Evolutionary conservation across 306 rosid species (phyloP).

Genomic region (Casuarina cunninghamiana): DNA sequence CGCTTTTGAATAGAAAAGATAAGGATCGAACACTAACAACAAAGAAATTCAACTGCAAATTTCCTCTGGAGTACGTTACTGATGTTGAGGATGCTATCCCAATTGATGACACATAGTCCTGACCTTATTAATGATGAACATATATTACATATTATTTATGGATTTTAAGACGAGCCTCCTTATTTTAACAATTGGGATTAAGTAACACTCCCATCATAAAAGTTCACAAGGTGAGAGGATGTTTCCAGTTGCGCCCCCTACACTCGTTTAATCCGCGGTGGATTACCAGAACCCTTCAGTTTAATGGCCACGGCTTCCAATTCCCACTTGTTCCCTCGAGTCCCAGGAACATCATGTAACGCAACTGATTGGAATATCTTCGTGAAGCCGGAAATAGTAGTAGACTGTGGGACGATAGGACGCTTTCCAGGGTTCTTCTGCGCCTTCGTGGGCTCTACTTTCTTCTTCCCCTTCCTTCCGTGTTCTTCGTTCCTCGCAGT

Average conservation of each 20-base stretch:
- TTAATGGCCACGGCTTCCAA: not conserved
- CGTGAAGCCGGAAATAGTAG: constrained; percentile 49
- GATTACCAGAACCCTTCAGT: not conserved
- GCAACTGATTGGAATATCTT: constrained; percentile 75
- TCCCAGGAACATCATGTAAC: constrained; percentile 46
- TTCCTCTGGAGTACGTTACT: not conserved
- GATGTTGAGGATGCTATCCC: too few relatives aligned
- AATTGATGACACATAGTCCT: too few relatives aligned
- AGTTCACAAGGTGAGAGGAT: too few relatives aligned
- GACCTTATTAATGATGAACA: not conserved
- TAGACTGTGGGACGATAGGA: constrained; percentile 40
- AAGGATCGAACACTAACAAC: not conserved
- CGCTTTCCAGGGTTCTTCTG: constrained; percentile 30
- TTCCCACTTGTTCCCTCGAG: not conserved
- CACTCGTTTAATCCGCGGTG: too few relatives aligned
- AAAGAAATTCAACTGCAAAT: not conserved
- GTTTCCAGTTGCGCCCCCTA: too few relatives aligned
- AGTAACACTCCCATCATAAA: too few relatives aligned
- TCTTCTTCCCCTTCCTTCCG: constrained; percentile 55
- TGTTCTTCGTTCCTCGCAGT: constrained; percentile 37
- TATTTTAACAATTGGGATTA: too few relatives aligned
- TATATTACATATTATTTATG: too few relatives aligned
- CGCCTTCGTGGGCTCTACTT: constrained; percentile 35
- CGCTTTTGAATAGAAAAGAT: not conserved
- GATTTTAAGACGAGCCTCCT: too few relatives aligned